phyloP scores from a whole-genome alignment of 2,329 filamentous ascomycete species.

The Podosphaera xanthii region DNA sequence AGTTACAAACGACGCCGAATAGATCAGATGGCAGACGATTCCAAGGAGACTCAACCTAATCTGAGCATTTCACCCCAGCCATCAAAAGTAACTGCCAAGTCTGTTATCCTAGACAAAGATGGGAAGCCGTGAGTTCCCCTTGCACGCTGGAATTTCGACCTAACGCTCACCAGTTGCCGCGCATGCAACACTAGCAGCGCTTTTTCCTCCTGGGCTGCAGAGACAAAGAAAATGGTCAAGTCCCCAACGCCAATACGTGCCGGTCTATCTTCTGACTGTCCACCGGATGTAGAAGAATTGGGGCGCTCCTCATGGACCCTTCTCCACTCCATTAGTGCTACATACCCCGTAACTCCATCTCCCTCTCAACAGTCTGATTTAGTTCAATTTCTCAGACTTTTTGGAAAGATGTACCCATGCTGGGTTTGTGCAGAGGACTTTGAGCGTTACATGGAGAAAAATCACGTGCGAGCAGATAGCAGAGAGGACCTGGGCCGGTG shows the following conservation, averaged over 20 bases:
- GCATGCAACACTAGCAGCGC: slow-evolving; percentile 39
- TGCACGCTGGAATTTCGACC: not conserved
- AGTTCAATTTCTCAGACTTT: slow-evolving; percentile 52
- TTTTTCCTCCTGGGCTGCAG: slow-evolving; percentile 37
- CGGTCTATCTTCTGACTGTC: slow-evolving; percentile 43
- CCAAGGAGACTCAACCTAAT: slow-evolving; percentile 8
- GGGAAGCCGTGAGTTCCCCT: slow-evolving; percentile 50
- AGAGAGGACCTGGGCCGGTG: slow-evolving; percentile 54
- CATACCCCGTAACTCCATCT: slow-evolving; percentile 53
- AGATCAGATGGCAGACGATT: slow-evolving; percentile 13
- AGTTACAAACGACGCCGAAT: not conserved
- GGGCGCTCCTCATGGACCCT: slow-evolving; percentile 85
- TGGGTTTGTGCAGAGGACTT: slow-evolving; percentile 93
- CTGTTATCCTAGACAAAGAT: slow-evolving; percentile 54
- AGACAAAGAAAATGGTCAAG: slow-evolving; percentile 18
- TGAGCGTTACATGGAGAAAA: slow-evolving; percentile 48
- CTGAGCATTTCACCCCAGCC: slow-evolving; percentile 5
- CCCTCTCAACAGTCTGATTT: slow-evolving; percentile 52
- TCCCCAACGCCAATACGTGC: slow-evolving; percentile 13
- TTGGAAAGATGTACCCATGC: slow-evolving; percentile 79
- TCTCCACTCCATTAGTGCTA: slow-evolving; percentile 73
- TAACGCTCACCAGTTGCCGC: slow-evolving; percentile 32
- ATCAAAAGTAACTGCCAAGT: slow-evolving; percentile 36
- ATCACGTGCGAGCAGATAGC: slow-evolving; percentile 33
- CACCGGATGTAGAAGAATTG: slow-evolving; percentile 69